Evolutionary conservation across 2,329 filamentous ascomycete genomes (phyloP).

Genomic region (Zasmidium angulare): DNA sequence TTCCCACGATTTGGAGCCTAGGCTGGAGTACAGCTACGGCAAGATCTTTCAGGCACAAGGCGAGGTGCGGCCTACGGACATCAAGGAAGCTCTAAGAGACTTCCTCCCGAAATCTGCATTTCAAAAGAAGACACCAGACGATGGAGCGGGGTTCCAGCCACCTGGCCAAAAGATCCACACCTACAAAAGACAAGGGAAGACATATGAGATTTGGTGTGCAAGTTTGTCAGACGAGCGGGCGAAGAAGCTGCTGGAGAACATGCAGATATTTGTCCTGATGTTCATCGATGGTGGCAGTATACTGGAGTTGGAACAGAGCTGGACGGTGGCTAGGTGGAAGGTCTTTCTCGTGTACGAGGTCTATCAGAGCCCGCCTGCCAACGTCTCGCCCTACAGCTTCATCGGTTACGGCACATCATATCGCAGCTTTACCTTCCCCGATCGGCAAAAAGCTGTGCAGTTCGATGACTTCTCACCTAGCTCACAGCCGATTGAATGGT

Average conservation of each 20-base stretch:
- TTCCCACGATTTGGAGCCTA: conserved; percentile 74
- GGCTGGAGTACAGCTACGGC: conserved; percentile 68
- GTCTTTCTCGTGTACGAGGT: conserved; percentile 69
- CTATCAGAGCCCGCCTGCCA: conserved; percentile 32
- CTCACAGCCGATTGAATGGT: conserved; percentile 22
- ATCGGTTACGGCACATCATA: conserved; percentile 90
- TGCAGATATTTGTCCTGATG: conserved; percentile 79
- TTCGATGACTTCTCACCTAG: conserved; percentile 24
- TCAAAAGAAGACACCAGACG: conserved; percentile 28
- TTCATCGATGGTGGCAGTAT: conserved; percentile 92
- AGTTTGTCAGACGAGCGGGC: conserved; percentile 69
- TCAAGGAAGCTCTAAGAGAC: conserved; percentile 62
- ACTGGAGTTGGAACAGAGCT: conserved; percentile 70
- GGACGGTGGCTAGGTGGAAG: conserved; percentile 78
- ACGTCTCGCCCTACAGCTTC: conserved; percentile 69
- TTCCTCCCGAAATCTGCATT: conserved; percentile 67
- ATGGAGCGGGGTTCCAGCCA: conserved; percentile 59
- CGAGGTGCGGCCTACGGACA: conserved; percentile 67
- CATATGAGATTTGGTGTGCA: conserved; percentile 83
- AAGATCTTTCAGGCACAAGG: conserved; percentile 70
- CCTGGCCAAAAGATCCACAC: conserved; percentile 71
- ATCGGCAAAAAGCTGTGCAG: conserved; percentile 25
- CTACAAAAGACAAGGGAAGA: conserved; percentile 61
- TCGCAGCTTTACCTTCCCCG: conserved; percentile 61
- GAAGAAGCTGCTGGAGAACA: conserved; percentile 70